Conservation (phyloP, 2,329 filamentous ascomycete genomes). For the Periconia sp. region DNA sequence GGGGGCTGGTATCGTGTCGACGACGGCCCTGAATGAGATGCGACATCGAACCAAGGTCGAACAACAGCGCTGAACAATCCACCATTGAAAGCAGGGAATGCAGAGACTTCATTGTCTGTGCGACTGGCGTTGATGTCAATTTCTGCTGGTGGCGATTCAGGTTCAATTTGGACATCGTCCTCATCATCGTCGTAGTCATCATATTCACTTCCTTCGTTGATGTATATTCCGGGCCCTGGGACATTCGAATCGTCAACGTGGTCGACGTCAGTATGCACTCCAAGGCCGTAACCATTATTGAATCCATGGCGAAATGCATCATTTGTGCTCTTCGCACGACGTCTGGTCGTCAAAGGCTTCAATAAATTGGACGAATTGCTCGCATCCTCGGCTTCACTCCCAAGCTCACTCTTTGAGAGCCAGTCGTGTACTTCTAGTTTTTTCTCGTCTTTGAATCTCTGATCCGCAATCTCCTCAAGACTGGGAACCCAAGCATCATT, state of each 20-base stretch:
- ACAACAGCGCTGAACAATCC: conserved; percentile 24
- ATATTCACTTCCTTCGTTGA: conserved; percentile 43
- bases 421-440: conserved; percentile 57
- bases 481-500: conserved; percentile 49
- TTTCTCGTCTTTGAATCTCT: conserved; percentile 52
- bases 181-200: conserved; percentile 40
- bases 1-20: conserved; percentile 50
- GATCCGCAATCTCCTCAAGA: conserved; percentile 53
- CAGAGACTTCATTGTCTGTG: conserved; percentile 26
- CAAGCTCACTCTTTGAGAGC: conserved; percentile 50
- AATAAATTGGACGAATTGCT: conserved; percentile 25
- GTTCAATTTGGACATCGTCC: conserved; percentile 23
- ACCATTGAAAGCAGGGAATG: conserved; percentile 29
- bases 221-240: conserved; percentile 54
- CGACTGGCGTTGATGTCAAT: conserved; percentile 30
- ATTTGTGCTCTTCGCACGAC: conserved; percentile 52
- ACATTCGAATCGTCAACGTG: conserved; percentile 44
- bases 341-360: conserved; percentile 36
- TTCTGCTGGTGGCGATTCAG: conserved; percentile 40
- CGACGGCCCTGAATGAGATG: conserved; percentile 32
- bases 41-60: conserved; percentile 54
- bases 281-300: conserved; percentile 31
- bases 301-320: conserved; percentile 32
- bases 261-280: conserved; percentile 32
- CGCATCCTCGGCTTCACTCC: conserved; percentile 51